Conservation (phyloP, 2,329 filamentous ascomycete genomes). For the Trichophaea hybrida region DNA sequence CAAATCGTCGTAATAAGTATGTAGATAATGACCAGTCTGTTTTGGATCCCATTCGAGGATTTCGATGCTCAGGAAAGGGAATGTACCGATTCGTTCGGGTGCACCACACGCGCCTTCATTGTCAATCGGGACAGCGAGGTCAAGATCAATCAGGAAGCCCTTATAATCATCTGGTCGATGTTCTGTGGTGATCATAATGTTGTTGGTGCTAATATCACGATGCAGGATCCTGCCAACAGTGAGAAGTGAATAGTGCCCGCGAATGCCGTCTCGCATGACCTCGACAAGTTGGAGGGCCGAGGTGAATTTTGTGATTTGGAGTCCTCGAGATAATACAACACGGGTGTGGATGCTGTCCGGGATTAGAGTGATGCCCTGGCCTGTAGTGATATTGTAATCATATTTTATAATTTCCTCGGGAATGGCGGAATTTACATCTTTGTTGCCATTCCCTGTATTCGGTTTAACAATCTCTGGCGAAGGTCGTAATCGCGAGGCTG, state of each 20-base stretch:
- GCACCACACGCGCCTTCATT: background rate
- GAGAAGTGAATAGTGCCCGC: slow-evolving; percentile 6
- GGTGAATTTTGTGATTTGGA: background rate
- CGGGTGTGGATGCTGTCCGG: slow-evolving; percentile 1
- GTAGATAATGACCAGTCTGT: too few relatives aligned
- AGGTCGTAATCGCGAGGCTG: background rate
- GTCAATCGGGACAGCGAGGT: background rate
- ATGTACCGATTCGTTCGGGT: background rate
- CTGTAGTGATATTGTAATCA: background rate
- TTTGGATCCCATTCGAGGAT: background rate
- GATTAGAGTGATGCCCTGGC: background rate
- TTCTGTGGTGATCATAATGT: slow-evolving; percentile 9
- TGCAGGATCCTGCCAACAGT: slow-evolving; percentile 3
- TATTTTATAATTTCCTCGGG: background rate
- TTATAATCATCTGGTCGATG: background rate
- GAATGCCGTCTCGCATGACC: slow-evolving; percentile 2
- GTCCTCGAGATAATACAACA: background rate
- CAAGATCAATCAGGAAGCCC: slow-evolving; percentile 8
- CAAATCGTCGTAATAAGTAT: too few relatives aligned
- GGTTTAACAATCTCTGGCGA: background rate
- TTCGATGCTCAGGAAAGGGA: background rate
- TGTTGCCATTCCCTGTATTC: background rate
- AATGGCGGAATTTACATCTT: background rate
- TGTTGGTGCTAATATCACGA: slow-evolving; percentile 9
- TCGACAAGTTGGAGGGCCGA: background rate